Evolutionary conservation across 352 stramenopile genomes (phyloP).

Genomic region (Thalassiosira mediterranea): DNA sequence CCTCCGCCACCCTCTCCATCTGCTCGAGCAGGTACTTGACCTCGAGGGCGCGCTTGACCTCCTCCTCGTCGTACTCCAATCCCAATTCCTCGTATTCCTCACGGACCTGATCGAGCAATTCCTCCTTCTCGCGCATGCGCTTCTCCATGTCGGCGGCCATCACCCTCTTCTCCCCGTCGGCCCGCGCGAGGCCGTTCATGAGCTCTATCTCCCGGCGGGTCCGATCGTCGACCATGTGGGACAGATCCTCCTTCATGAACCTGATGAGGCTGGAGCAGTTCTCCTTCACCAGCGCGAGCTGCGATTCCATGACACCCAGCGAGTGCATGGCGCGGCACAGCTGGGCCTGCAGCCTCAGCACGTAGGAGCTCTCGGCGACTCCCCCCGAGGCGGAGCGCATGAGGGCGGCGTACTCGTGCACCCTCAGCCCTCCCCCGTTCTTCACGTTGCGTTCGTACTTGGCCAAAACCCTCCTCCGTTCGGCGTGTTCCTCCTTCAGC

Average conservation of each 20-base stretch:
- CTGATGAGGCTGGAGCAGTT: constrained; percentile 54
- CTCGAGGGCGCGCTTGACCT: constrained; percentile 44
- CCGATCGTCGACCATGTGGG: constrained; percentile 63
- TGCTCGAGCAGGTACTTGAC: constrained; percentile 44
- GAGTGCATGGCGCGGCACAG: constrained; percentile 79
- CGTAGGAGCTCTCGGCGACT: constrained; percentile 54
- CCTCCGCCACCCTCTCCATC: constrained; percentile 52
- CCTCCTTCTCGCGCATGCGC: constrained; percentile 56
- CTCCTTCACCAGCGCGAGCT: constrained; percentile 66
- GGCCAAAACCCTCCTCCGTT: constrained; percentile 24
- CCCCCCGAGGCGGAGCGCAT: constrained; percentile 34
- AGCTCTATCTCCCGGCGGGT: constrained; percentile 70
- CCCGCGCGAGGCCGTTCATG: constrained; percentile 72
- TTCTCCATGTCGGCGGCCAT: constrained; percentile 59
- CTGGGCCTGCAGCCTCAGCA: constrained; percentile 77
- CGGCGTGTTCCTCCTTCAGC: constrained; percentile 49
- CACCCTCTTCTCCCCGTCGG: constrained; percentile 57
- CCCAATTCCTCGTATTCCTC: constrained; percentile 69
- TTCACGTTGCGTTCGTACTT: constrained; percentile 47
- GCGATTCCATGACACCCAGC: constrained; percentile 77
- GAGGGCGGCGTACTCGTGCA: constrained; percentile 47
- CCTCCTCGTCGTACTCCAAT: constrained; percentile 69
- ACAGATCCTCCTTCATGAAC: constrained; percentile 62
- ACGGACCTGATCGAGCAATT: constrained; percentile 49
- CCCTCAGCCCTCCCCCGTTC: constrained; percentile 25